Conservation (phyloP, 306 rosid genomes). For the Rosa lucieae region DNA sequence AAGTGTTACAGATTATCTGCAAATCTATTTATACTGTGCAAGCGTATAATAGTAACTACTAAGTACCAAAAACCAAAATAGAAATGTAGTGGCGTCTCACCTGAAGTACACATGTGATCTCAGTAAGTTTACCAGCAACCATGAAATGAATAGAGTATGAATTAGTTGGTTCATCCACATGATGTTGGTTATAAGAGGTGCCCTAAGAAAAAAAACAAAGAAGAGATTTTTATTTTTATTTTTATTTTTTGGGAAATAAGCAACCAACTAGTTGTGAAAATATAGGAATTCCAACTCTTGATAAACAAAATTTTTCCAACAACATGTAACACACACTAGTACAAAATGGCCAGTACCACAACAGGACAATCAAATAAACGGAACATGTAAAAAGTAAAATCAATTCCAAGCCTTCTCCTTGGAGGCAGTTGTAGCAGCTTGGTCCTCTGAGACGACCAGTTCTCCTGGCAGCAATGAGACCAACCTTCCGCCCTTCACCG, state of each 20-base stretch:
- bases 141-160: slow-evolving; percentile 47
- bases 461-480: slow-evolving; percentile 36
- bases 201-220: slow-evolving; percentile 54
- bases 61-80: neutral
- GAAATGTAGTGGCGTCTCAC: slow-evolving; percentile 31
- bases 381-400: neutral
- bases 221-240: slow-evolving; percentile 1
- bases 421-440: slow-evolving; percentile 28
- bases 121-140: neutral
- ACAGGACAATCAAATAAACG: neutral
- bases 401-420: slow-evolving; percentile 18
- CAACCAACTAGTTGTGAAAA: neutral
- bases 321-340: neutral
- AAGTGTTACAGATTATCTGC: slow-evolving; percentile 39
- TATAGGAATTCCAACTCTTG: neutral
- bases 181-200: slow-evolving; percentile 90
- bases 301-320: neutral
- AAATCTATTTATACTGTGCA: neutral
- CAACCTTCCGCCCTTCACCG: slow-evolving; percentile 8
- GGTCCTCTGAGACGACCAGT: slow-evolving; percentile 31
- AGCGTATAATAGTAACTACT: neutral
- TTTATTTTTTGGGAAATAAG: too few species aligned
- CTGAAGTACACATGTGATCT: slow-evolving; percentile 70
- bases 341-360: neutral
- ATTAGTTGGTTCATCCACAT: slow-evolving; percentile 94